Conservation (phyloP, 2,329 filamentous ascomycete genomes). For the Penicillium sp. region DNA sequence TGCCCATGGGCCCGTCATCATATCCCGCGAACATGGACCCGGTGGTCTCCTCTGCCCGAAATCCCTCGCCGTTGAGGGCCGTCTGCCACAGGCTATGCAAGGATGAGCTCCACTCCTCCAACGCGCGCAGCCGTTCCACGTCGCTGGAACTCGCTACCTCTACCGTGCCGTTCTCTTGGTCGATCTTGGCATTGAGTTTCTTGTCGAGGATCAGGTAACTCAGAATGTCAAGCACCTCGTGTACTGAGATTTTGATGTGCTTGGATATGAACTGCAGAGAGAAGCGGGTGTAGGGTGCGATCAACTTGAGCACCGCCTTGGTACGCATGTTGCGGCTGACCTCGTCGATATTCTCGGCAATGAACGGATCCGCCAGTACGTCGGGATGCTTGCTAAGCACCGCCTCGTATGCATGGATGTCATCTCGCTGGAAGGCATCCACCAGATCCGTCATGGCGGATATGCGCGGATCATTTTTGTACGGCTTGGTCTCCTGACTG, state of each 20-base stretch:
- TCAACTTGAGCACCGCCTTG: slow-evolving; percentile 88
- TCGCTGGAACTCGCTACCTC: slow-evolving; percentile 74
- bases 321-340: slow-evolving; percentile 98
- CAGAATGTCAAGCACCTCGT: slow-evolving; percentile 93
- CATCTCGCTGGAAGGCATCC: slow-evolving; percentile 92
- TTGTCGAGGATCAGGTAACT: slow-evolving; percentile 89
- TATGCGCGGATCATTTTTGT: slow-evolving; percentile 92
- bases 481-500: slow-evolving; percentile 97
- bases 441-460: slow-evolving; percentile 96
- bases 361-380: slow-evolving; percentile 87
- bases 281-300: slow-evolving; percentile 93
- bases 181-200: slow-evolving; percentile 81
- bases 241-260: slow-evolving; percentile 78
- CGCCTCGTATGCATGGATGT: slow-evolving; percentile 86
- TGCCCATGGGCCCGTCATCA: slow-evolving; percentile 26
- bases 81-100: slow-evolving; percentile 67
- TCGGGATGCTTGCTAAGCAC: slow-evolving; percentile 86
- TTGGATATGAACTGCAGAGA: slow-evolving; percentile 82
- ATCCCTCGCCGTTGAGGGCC: slow-evolving; percentile 72
- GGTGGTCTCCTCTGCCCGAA: slow-evolving; percentile 44
- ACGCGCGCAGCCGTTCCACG: slow-evolving; percentile 64
- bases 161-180: slow-evolving; percentile 81
- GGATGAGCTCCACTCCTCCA: slow-evolving; percentile 69
- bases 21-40: slow-evolving; percentile 30
- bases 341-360: slow-evolving; percentile 98